phyloP scores from a whole-genome alignment of 83 land plant species.

The Picea abies region DNA sequence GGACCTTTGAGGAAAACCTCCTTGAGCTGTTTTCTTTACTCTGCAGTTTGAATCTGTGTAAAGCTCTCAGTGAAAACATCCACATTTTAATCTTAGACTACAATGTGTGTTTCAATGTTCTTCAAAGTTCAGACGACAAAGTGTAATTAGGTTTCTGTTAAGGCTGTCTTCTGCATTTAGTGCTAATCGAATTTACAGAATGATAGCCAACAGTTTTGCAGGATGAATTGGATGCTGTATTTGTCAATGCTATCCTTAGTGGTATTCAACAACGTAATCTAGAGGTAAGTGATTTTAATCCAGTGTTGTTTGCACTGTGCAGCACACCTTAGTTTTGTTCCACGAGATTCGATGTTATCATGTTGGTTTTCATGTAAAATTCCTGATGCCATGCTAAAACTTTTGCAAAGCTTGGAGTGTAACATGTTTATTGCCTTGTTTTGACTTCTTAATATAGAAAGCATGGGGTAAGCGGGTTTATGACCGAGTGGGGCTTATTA shows the following conservation, averaged over 20 bases:
- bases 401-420: not conserved
- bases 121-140: too few relatives aligned
- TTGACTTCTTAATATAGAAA: conserved; percentile 42
- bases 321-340: not conserved
- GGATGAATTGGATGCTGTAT: conserved; percentile 82
- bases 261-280: conserved; percentile 94
- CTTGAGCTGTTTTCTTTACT: conserved; percentile 3
- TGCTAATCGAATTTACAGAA: not conserved
- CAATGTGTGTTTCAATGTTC: not conserved
- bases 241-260: conserved; percentile 86
- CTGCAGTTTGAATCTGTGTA: not conserved
- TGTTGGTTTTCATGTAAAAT: not conserved
- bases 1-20: not conserved
- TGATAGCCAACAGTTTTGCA: conserved; percentile 22
- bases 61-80: not conserved
- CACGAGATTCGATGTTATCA: not conserved
- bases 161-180: not conserved
- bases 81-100: not conserved
- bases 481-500: conserved; percentile 96
- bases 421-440: conserved; percentile 1
- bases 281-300: conserved; percentile 58
- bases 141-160: not conserved
- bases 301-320: not conserved
- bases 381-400: not conserved
- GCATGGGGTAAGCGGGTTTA: conserved; percentile 92